Evolutionary conservation across 2,329 filamentous ascomycete genomes (phyloP).

Genomic region (Xylariaceae sp.): DNA sequence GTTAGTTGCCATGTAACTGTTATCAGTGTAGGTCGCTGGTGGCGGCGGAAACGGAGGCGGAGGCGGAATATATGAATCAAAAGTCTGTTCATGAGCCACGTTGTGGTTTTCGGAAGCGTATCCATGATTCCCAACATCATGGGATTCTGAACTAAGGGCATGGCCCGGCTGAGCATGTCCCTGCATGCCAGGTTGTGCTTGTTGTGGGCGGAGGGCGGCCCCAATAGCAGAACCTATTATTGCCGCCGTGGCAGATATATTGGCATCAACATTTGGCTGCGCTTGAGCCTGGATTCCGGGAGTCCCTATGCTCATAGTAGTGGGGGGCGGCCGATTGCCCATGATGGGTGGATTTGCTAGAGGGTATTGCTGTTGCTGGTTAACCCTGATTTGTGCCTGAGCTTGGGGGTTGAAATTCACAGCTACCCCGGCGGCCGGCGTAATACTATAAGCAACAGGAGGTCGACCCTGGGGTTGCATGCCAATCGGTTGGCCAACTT

Average conservation of each 20-base stretch:
- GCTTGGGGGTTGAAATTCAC: constrained; percentile 18
- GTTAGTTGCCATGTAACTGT: constrained; percentile 6
- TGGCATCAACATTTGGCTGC: constrained; percentile 11
- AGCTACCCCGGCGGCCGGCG: constrained; percentile 13
- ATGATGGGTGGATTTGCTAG: constrained; percentile 14
- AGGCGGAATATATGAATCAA: constrained; percentile 6
- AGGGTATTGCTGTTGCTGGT: constrained; percentile 16
- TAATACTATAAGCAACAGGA: constrained; percentile 24
- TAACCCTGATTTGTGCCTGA: constrained; percentile 15
- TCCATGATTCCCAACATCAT: constrained; percentile 7
- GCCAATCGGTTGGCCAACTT: constrained; percentile 20
- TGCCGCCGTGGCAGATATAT: background rate
- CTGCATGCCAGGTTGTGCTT: background rate
- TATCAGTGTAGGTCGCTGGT: constrained; percentile 3
- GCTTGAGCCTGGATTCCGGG: constrained; percentile 9
- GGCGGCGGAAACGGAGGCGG: background rate
- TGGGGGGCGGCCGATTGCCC: constrained; percentile 6
- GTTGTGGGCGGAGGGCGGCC: constrained; percentile 9
- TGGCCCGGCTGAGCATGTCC: constrained; percentile 7
- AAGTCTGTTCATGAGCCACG: background rate
- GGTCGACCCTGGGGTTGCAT: constrained; percentile 26
- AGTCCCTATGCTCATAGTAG: background rate
- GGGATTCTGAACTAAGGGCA: background rate
- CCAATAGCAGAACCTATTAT: constrained; percentile 10
- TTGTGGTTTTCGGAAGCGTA: constrained; percentile 1